Evolutionary conservation across 2,329 filamentous ascomycete genomes (phyloP).

Genomic region (Dactylellina haptotyla): DNA sequence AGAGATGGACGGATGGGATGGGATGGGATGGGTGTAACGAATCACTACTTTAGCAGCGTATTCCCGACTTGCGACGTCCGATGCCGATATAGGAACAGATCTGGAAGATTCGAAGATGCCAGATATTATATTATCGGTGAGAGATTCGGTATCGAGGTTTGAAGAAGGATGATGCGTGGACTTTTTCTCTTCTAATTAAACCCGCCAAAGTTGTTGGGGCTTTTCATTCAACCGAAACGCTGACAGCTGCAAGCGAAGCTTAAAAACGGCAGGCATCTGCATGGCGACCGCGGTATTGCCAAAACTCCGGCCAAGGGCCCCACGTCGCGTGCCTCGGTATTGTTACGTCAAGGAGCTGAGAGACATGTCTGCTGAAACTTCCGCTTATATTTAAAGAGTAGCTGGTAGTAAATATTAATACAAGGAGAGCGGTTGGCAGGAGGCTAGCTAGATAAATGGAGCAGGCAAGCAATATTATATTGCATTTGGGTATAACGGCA

Average conservation of each 20-base stretch:
- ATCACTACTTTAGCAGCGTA: too few species aligned
- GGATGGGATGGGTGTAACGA: too few species aligned
- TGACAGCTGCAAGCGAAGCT: conserved; percentile 1
- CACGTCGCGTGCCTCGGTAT: neutral
- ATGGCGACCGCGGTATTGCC: neutral
- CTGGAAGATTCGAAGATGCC: too few species aligned
- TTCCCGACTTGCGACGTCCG: too few species aligned
- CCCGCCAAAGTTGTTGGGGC: conserved; percentile 28
- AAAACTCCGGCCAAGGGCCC: neutral
- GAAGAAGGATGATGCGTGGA: too few species aligned
- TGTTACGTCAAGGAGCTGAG: too few species aligned
- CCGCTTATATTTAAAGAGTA: too few species aligned
- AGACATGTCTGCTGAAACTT: too few species aligned
- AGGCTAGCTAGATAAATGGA: neutral
- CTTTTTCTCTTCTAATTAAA: neutral
- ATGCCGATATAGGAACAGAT: too few species aligned
- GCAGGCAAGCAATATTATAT: neutral
- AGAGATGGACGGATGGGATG: neutral
- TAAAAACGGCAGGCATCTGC: conserved; percentile 1
- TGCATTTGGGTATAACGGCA: neutral
- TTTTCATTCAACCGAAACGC: conserved; percentile 32
- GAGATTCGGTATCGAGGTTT: too few species aligned
- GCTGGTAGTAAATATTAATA: neutral
- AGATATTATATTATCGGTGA: too few species aligned
- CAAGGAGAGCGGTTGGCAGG: neutral